Evolutionary conservation across 1,139 yeast genomes (phyloP), one percentile per base, ranked within the genome.

Genomic region (Diutina siamensis): DNA sequence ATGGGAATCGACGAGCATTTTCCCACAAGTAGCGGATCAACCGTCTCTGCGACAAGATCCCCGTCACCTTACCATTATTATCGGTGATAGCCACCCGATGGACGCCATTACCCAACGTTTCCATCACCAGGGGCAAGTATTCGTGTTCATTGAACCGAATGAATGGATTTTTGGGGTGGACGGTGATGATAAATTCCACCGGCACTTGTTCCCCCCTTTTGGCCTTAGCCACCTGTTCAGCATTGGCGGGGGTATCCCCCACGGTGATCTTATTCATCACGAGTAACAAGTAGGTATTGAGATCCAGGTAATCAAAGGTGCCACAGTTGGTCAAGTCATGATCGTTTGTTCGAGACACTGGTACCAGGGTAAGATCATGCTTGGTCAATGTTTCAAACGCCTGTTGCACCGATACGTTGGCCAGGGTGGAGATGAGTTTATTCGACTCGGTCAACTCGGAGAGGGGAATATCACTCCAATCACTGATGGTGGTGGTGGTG

Each of bases 281-380:
- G 51, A 86, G 65, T 51, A 86, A 66, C 52, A 86, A 67, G 60
- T 87, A 88, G 10, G 97, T 81, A 57, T 86, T 88, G 60, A 92
- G 72, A 63, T 92, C 97, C 28, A 94, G 77, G 63, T 87, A 92
- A 62, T 92, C 97, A 62, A 92, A 92, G 1, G 95, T 83, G 48
- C 80, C 66, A 56, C 94, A 83, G 53, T 82, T 76, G 41, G 58
- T 52, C 53, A 80, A 67, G 54, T 76, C 83, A 45, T 71, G 65
- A 3, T 70, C 47, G 40, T 59, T 55, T 5, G 54, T 67, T 66
- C 59, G 71, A 72, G 58, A 60, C 3, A 92, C 94, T 0, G 97
- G 97, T 47, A 92, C 68, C 31, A 94, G 81, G 2, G 97, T 89
- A 57, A 92, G 73, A 51, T 83, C 80, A 61, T 88, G 74, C 35